Base-by-base conservation (phyloP, 768 basidiomycete genomes). In the Pholiota microspora region DNA sequence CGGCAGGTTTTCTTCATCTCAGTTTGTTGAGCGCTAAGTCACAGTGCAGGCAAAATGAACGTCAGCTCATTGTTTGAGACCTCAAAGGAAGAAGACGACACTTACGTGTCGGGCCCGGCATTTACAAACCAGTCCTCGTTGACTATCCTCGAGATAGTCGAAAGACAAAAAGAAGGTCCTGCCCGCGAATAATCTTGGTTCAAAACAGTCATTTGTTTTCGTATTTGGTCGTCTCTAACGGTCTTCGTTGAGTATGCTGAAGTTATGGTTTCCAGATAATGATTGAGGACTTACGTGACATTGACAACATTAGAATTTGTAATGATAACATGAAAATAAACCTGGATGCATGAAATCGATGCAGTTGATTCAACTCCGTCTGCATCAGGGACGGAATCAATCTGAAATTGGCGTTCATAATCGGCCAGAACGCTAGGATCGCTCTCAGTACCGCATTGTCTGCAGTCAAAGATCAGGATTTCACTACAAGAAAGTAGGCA, bases 111-210 rank as follows among this genome's bases (percentile, higher is more conserved):
- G 25, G 52, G 53, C 9, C 53, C 51, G 4, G 55, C 57, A 7
- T 62, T 55, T 4, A 52, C 32, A 28, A 77, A 79, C 77, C 77
- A 79, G 18, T 71, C 62, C 18, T 63, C 34, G 55, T 74, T 74
- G 16, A 69, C 53, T 4, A 69, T 73, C 45, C 71, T 67, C n/a
- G 62, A 67, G 18, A 70, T 67, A 25, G 59, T 59, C 3, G 54
- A 68, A 16, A 78, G 71, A 1, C 32, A 55, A 59, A 74, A 79
- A 23, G 59, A 62, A 48, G 79, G 54, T 6, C 75, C 74, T 12
- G 69, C 57, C 23, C 38, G 31, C 10, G 59, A 38, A 56, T 73
- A 80, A 55, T 70, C 74, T 0, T 54, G 25, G 59, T 80, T 80
- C 53, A 80, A 55, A n/a, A 70, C 72, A 12, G 58, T 53, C 24